These are phyloP conservation scores for Dactylorhiza incarnata DNA, from an alignment of 106 monocot genomes.

Conservation along the genomic window DNA sequence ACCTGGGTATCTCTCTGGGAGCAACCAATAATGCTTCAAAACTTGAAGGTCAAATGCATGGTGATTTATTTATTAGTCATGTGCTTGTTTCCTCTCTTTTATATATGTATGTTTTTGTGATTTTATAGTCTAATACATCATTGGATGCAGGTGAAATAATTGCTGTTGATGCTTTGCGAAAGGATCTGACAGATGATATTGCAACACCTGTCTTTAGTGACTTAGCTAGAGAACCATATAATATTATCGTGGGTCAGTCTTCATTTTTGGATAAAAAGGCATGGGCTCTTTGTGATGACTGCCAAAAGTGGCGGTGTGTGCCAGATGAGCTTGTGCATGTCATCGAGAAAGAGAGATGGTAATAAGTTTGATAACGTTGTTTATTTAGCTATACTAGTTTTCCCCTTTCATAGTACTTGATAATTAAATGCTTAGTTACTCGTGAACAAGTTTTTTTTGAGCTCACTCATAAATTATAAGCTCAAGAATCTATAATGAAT, in stretches of 20 bases:
- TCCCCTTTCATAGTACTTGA: not conserved
- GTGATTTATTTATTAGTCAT: slow-evolving; percentile 16
- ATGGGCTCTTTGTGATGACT: slow-evolving; percentile 92
- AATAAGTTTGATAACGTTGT: slow-evolving; percentile 15
- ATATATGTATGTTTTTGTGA: not conserved
- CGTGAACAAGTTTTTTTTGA: not conserved
- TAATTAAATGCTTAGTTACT: not conserved
- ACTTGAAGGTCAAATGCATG: slow-evolving; percentile 10
- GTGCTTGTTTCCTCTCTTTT: slow-evolving; percentile 1
- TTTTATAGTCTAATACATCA: not conserved
- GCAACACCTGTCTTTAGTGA: slow-evolving; percentile 13
- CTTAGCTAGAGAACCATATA: slow-evolving; percentile 11
- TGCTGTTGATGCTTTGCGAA: slow-evolving; percentile 13
- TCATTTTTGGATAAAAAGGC: slow-evolving; percentile 36
- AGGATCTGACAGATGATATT: slow-evolving; percentile 13
- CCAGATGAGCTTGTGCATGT: slow-evolving; percentile 62
- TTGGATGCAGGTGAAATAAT: slow-evolving; percentile 15
- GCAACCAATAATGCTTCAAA: slow-evolving; percentile 1
- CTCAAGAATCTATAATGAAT: too few relatives aligned
- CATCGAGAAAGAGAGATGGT: slow-evolving; percentile 84
- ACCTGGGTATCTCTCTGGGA: slow-evolving; percentile 3
- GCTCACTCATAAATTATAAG: not conserved
- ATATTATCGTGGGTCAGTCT: slow-evolving; percentile 18
- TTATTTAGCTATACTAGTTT: not conserved
- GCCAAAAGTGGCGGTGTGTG: slow-evolving; percentile 88